Conservation (phyloP, 495 filamentous ascomycete species). For the Hyaloscypha bicolor region DNA sequence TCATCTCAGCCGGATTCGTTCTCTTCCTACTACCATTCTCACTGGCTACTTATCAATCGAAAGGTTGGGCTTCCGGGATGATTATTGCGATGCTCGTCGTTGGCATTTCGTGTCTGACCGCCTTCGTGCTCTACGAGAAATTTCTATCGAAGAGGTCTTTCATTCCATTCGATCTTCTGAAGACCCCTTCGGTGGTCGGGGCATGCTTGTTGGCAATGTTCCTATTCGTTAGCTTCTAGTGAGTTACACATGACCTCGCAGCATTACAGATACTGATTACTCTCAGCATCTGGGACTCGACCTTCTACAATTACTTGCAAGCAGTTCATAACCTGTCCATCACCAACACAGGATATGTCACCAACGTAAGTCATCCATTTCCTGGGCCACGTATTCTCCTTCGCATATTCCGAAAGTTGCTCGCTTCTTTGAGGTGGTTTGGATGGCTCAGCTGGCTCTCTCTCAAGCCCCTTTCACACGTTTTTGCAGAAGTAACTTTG, state of each 20-base stretch:
- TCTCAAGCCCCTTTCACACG: too few relatives aligned
- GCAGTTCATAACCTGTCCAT: constrained; percentile 66
- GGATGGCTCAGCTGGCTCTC: too few relatives aligned
- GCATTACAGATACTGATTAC: constrained; percentile 29
- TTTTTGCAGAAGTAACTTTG: neutral
- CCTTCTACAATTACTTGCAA: constrained; percentile 69
- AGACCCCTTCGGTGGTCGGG: constrained; percentile 59
- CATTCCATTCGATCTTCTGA: constrained; percentile 59
- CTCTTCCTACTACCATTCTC: constrained; percentile 68
- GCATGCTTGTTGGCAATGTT: constrained; percentile 54
- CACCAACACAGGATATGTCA: constrained; percentile 62
- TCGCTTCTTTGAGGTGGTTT: too few relatives aligned
- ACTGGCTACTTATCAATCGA: constrained; percentile 48
- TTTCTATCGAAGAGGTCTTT: constrained; percentile 56
- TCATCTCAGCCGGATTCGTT: constrained; percentile 57
- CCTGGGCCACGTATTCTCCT: too few relatives aligned
- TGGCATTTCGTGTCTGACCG: constrained; percentile 53
- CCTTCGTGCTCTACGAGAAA: constrained; percentile 60
- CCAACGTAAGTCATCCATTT: constrained; percentile 34
- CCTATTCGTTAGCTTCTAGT: constrained; percentile 64
- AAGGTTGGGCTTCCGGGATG: constrained; percentile 49
- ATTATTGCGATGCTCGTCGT: constrained; percentile 63
- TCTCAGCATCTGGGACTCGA: constrained; percentile 56
- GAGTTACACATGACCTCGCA: constrained; percentile 36
- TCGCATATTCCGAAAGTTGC: too few relatives aligned